phyloP scores from a whole-genome alignment of 108 stramenopile genomes.

The Asterionellopsis glacialis region DNA sequence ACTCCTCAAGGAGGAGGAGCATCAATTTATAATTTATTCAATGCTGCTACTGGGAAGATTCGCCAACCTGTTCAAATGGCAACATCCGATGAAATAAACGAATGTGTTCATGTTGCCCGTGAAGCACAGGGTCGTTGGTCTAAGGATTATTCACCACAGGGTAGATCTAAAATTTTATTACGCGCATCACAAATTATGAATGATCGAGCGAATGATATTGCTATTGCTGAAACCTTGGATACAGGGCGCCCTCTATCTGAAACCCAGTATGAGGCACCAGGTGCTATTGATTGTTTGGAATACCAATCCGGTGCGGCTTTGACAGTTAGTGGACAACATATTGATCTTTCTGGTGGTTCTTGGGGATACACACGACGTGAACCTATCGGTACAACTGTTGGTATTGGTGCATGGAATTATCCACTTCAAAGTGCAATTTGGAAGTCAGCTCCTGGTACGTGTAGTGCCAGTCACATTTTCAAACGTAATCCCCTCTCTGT shows the following conservation, averaged over 20 bases:
- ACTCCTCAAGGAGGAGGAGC: no score
- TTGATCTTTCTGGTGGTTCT: slow-evolving; percentile 3
- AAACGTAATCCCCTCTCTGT: no score
- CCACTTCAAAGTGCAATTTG: slow-evolving; percentile 72
- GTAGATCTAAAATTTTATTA: no score
- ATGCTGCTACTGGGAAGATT: slow-evolving; percentile 3
- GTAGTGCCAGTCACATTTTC: no score
- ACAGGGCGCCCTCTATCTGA: slow-evolving; percentile 58
- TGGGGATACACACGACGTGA: slow-evolving; percentile 44
- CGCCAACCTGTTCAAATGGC: slow-evolving; percentile 8
- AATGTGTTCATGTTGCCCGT: not conserved
- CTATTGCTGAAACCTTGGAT: slow-evolving; percentile 42
- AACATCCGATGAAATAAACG: not conserved
- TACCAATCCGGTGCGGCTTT: not conserved
- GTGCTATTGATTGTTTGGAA: slow-evolving; percentile 20
- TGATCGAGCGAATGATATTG: slow-evolving; percentile 1
- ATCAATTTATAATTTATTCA: slow-evolving; percentile 3
- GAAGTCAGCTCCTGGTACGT: slow-evolving; percentile 69
- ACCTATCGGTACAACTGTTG: slow-evolving; percentile 77
- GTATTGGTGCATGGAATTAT: slow-evolving; percentile 91
- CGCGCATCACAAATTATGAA: slow-evolving; percentile 7
- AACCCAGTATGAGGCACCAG: slow-evolving; percentile 25
- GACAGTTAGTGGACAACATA: slow-evolving; percentile 5
- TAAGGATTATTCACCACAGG: no score
- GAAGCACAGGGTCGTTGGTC: slow-evolving; percentile 11